Evolutionary conservation across 192 early-diverging fungal genomes (phyloP).

Genomic region (Backusella tuberculispora): DNA sequence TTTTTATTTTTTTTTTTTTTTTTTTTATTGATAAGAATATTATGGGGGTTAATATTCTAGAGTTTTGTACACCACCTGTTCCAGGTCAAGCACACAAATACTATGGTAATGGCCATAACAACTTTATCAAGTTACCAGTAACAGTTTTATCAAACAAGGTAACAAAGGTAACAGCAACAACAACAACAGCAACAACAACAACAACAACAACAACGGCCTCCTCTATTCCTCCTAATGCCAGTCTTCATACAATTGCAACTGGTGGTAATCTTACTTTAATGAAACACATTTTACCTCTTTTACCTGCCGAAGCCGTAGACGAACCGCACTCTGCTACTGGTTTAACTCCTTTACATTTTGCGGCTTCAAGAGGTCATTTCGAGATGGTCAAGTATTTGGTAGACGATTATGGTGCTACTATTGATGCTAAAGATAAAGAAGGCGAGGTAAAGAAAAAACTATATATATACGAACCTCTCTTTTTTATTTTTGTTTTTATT

Average conservation of each 20-base stretch:
- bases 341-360: constrained; percentile 62
- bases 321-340: constrained; percentile 47
- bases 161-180: background rate
- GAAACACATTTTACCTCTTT: constrained; percentile 43
- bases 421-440: constrained; percentile 64
- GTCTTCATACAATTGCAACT: constrained; percentile 31
- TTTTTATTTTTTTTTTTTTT: background rate
- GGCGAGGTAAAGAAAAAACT: constrained; percentile 50
- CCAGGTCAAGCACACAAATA: constrained; percentile 58
- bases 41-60: constrained; percentile 31
- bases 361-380: constrained; percentile 56
- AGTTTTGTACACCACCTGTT: constrained; percentile 59
- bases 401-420: constrained; percentile 54
- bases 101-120: constrained; percentile 57
- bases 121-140: constrained; percentile 47
- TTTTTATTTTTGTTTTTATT: background rate
- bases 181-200: background rate
- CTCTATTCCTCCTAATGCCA: background rate
- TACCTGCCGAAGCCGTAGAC: constrained; percentile 47
- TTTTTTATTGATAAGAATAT: background rate
- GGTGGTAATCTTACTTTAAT: constrained; percentile 41
- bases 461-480: background rate
- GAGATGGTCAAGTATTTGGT: constrained; percentile 57
- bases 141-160: background rate
- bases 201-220: background rate